Evolutionary conservation across 768 basidiomycete genomes (phyloP), one percentile per base, ranked within the genome.

Genomic region (Auricularia cornea): DNA sequence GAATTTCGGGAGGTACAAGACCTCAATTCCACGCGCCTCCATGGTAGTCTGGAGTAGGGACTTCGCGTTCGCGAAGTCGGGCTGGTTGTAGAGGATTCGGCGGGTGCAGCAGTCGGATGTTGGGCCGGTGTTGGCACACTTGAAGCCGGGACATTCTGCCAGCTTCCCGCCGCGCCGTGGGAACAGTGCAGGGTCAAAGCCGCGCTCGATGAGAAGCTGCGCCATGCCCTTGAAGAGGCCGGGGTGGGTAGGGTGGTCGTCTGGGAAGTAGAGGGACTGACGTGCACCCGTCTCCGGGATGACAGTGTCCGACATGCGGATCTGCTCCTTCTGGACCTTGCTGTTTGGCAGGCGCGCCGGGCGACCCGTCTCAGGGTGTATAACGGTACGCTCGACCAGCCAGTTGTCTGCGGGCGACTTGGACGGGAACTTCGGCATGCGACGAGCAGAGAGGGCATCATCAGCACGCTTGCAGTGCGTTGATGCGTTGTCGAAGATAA

Each of bases 141-240:
- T 71, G 64, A 73, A 73, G 3, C 52, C 59, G 11, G 66, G 56
- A 62, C 72, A 75, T 59, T 74, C 61, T 14, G 73, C 70, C 0
- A 30, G 18, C 12, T 68, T 54, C 32, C 62, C 30, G 26, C 32
- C 20, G 16, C 62, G 30, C 20, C 44, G 63, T 30, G 16, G 59
- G 44, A 23, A 59, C 65, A 3, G 32, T 12, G 5, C 61, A 28
- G 26, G 8, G 3, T 31, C 35, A 20, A 65, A 31, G 33, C 67
- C 63, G 16, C 63, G 63, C 62, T 75, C 73, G 4, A 65, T 33
- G 2, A 75, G 62, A 30, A 75, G 71, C 20, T 66, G 44, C 14
- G 48, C 65, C 73, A 74, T 74, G 26, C 73, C 73, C 35, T 74
- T 74, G 65, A 74, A 74, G 35, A 44, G 61, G 1, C 73, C 71